Base-by-base conservation (phyloP, 2,329 filamentous ascomycete species). In the Pestalotiopsis fici region DNA sequence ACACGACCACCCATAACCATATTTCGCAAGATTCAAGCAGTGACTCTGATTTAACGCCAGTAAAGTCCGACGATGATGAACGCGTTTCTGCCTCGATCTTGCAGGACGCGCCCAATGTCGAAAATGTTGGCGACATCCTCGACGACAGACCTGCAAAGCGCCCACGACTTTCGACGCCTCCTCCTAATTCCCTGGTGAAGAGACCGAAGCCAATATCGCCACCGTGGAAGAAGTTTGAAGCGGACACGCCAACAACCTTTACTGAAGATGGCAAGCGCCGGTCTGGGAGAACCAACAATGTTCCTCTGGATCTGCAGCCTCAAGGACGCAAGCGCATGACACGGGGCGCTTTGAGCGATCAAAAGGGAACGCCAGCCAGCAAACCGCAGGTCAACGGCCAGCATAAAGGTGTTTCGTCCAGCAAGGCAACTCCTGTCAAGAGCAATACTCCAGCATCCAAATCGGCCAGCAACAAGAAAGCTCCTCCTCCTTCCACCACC, bases 221-320 rank as follows among this genome's bases (percentile, higher is more conserved):
- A 71, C 96, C 96, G 25, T 99, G 96, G 96, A 98, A 96, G 83
- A 93, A 90, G 75, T 87, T 93, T 70, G 87, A 87, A 68, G 93
- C 92, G 54, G 93, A 97, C 11, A 27, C 18, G 0, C 95, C 96
- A 25, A 96, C 95, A 3, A 92, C 93, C 0, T 95, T 97, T 77
- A 87, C 92, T 59, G 88, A 86, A 81, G 92, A 86, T 87, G 93
- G 93, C 61, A 86, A 86, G 70, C 86, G 90, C 68, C 91, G 90
- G 74, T 92, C 90, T 25, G 88, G 88, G 54, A 86, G 90, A 69
- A 88, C 89, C 73, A 91, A 91, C 74, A 77, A 77, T 2, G 74
- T 89, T 15, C 87, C 87, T 21, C 69, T 86, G 35, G 87, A 90
- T 69, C 72, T 87, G 55, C 84, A 86, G 68, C 80, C 83, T 18